Percentiles rank a stretch among this genome's conserved stretches.
Conservation (phyloP, 345 rosid genomes). For the Abelmoschus esculentus region DNA sequence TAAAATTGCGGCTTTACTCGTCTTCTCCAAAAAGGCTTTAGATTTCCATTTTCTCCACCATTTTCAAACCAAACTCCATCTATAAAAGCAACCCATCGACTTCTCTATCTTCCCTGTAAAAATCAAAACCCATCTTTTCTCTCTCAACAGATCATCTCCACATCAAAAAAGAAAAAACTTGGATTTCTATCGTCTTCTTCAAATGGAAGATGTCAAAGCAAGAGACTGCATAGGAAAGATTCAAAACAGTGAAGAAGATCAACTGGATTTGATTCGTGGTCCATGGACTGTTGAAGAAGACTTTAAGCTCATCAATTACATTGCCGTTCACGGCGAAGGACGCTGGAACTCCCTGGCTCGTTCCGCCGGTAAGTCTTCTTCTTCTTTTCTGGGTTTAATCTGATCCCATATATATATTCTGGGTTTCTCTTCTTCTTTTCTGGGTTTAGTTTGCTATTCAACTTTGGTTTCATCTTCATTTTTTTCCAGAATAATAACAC, state of each 20-base stretch:
- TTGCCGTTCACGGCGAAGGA: conserved; percentile 78
- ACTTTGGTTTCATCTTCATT: too few species aligned
- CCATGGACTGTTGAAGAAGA: conserved; percentile 96
- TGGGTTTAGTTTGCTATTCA: too few species aligned
- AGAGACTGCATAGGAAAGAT: conserved; percentile 23
- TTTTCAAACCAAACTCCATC: conserved; percentile 22
- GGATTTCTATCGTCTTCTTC: background rate
- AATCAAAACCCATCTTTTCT: conserved; percentile 27
- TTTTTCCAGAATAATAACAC: too few species aligned
- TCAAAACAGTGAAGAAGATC: conserved; percentile 45
- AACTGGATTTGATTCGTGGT: conserved; percentile 57
- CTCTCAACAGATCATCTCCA: conserved; percentile 18
- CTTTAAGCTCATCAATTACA: conserved; percentile 70
- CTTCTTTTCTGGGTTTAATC: background rate
- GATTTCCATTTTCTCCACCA: background rate
- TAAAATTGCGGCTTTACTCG: conserved; percentile 26
- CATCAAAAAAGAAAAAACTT: background rate
- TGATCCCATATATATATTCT: background rate
- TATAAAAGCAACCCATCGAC: conserved; percentile 27
- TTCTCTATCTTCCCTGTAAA: conserved; percentile 37
- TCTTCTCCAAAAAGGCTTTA: background rate
- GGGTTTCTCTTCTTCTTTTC: too few species aligned
- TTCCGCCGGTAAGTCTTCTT: conserved; percentile 48
- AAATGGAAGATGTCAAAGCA: conserved; percentile 32
- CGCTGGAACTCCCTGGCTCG: conserved; percentile 92